A percentile compares a stretch with the other conserved stretches of the same genome.
phyloP scores from a whole-genome alignment of 306 rosid species.

The Styphnolobium japonicum region DNA sequence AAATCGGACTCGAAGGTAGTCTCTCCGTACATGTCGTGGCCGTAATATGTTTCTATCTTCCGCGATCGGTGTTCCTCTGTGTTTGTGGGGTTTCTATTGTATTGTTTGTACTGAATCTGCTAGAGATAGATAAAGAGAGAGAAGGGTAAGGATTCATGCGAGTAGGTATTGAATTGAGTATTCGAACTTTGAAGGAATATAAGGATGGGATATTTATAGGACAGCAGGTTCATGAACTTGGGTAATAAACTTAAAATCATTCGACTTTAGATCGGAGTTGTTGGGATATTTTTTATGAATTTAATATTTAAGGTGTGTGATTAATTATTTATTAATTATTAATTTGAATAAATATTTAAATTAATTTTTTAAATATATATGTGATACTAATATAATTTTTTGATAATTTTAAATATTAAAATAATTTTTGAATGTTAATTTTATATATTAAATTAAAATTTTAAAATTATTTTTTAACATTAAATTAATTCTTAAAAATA shows the following conservation, averaged over 20 bases:
- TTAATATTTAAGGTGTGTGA: too few relatives aligned
- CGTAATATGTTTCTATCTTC: background rate
- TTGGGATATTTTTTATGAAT: too few relatives aligned
- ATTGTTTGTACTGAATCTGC: background rate
- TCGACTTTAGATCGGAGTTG: background rate
- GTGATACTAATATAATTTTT: too few relatives aligned
- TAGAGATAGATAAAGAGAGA: background rate
- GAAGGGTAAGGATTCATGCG: background rate
- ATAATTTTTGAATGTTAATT: too few relatives aligned
- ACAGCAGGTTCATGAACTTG: slow-evolving; percentile 43
- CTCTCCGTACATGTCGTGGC: slow-evolving; percentile 34
- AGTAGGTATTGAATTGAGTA: slow-evolving; percentile 12
- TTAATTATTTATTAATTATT: too few relatives aligned
- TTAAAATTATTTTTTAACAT: too few relatives aligned
- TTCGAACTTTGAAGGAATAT: background rate
- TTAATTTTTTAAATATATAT: too few relatives aligned
- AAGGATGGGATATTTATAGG: slow-evolving; percentile 37
- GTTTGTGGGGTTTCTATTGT: background rate
- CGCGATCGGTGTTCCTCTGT: background rate
- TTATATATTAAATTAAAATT: too few relatives aligned
- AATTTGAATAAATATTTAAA: too few relatives aligned
- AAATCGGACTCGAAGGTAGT: slow-evolving; percentile 38
- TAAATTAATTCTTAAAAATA: too few relatives aligned
- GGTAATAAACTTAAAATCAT: background rate
- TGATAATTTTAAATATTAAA: too few relatives aligned